Evolutionary conservation across 2,329 filamentous ascomycete genomes (phyloP).

Genomic region (Aspergillus tubingensis): DNA sequence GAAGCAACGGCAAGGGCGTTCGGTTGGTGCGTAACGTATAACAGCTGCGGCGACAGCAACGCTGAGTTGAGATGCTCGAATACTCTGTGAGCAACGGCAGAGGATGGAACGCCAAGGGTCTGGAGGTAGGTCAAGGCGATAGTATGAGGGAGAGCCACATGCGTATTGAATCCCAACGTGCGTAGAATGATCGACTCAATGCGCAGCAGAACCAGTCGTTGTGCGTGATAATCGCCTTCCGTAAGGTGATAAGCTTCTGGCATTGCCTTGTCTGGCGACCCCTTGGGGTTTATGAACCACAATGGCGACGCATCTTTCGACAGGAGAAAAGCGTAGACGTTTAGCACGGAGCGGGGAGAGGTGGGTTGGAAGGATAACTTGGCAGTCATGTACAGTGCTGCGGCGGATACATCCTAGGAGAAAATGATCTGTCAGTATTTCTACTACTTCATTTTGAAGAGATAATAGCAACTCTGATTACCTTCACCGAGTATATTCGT

Average conservation of each 20-base stretch:
- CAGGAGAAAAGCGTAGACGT: slow-evolving; percentile 79
- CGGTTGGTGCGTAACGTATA: slow-evolving; percentile 92
- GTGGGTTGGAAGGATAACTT: slow-evolving; percentile 79
- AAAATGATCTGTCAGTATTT: background rate
- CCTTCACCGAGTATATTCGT: slow-evolving; percentile 46
- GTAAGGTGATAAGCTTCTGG: slow-evolving; percentile 67
- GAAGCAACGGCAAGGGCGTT: slow-evolving; percentile 81
- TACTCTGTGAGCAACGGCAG: slow-evolving; percentile 63
- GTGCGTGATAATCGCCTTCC: slow-evolving; percentile 69
- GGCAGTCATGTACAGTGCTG: slow-evolving; percentile 74
- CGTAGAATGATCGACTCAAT: slow-evolving; percentile 77
- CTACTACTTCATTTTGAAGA: background rate
- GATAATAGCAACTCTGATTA: slow-evolving; percentile 16
- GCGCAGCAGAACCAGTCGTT: slow-evolving; percentile 66
- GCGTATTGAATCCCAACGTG: slow-evolving; percentile 76
- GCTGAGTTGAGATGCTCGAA: slow-evolving; percentile 83
- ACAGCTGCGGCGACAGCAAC: slow-evolving; percentile 79
- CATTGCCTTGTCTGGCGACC: slow-evolving; percentile 38
- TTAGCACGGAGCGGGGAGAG: slow-evolving; percentile 76
- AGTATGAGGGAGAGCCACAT: slow-evolving; percentile 81
- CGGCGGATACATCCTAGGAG: slow-evolving; percentile 74
- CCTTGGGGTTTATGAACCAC: slow-evolving; percentile 43
- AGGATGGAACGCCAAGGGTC: slow-evolving; percentile 70
- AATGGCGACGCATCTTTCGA: slow-evolving; percentile 59
- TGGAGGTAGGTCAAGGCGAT: slow-evolving; percentile 92